Evolutionary conservation across 179 eudicot species (phyloP), one percentile per base, ranked within the genome.

Genomic region (Beta corolliflora): DNA sequence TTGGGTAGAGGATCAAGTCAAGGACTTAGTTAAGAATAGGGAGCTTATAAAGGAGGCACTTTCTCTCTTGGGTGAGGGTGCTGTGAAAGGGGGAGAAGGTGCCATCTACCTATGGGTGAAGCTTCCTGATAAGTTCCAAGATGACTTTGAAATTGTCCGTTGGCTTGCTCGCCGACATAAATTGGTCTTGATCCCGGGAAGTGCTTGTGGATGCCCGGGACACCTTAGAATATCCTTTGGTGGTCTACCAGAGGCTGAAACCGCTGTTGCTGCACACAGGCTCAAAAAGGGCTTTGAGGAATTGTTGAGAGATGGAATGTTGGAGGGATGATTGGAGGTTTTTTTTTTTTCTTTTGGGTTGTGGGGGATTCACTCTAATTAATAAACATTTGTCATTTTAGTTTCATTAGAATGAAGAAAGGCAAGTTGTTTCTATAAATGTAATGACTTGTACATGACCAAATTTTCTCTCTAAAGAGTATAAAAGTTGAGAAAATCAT

Each of bases 71-170:
- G 99, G 97, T 0, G 76, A 89, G 25, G 91, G 83, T 64, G 83
- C 94, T 0, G 93, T 96, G 69, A 91, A 88, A 87, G 99, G 99
- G 48, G 99, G 99, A 83, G 99, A 96, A 90, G 99, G 99, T 3
- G 98, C 99, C 5, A 96, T 96, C 29, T 96, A 94, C 80, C 86
- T 94, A 18, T 96, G 99, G 97, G 99, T 92, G 16, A 92, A 88
- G 86, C 98, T 96, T 46, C 99, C 99, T 0, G 89, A 88, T 6
- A 52, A 82, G 54, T 86, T 78, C 61, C 14, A 61, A 2, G 86
- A 92, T 14, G 99, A 94, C 84, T 90, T 88, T 83, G 87, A 86
- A 67, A 91, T 94, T 1, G 91, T 96, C 21, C 88, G 88, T 29
- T 96, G 99, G 99, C 88, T 96, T 13, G 99, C 97, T 53, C 87